phyloP scores from a whole-genome alignment of 2,329 filamentous ascomycete species.

The Pseudogymnoascus sp. region DNA sequence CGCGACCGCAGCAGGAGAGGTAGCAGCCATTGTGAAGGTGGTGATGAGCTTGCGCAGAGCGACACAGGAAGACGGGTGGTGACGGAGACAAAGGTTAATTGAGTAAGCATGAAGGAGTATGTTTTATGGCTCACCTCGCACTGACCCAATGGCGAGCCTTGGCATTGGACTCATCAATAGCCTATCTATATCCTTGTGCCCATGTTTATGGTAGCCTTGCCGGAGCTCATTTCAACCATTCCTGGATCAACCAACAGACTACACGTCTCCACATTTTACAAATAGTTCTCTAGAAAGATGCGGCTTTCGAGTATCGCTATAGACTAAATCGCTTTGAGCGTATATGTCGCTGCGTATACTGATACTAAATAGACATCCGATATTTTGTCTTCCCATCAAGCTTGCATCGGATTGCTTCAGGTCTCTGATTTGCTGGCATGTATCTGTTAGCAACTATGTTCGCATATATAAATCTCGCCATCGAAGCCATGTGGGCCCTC shows the following conservation, averaged over 20 bases:
- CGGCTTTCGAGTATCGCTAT: not conserved
- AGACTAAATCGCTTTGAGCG: not conserved
- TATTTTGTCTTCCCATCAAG: not conserved
- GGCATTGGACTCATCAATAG: not conserved
- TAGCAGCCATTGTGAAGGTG: constrained; percentile 17
- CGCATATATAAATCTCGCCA: too few species aligned
- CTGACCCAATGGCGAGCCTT: not conserved
- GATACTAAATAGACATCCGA: not conserved
- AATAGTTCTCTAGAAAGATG: not conserved
- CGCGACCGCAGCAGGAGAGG: constrained; percentile 16
- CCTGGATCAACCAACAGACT: not conserved
- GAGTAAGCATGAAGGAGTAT: not conserved
- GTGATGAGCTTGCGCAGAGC: not conserved
- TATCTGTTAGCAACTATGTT: too few species aligned
- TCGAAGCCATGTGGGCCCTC: not conserved
- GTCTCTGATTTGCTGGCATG: too few species aligned
- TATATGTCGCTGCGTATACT: not conserved
- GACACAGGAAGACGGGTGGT: not conserved
- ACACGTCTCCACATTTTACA: not conserved
- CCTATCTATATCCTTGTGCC: not conserved
- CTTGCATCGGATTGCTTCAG: too few species aligned
- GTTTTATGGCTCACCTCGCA: not conserved
- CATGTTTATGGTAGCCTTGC: not conserved
- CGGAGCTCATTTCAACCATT: not conserved
- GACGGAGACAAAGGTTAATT: not conserved